These are phyloP conservation scores for Phytophthora parvispora DNA, from an alignment of 352 stramenopile genomes.

Conservation along the genomic window DNA sequence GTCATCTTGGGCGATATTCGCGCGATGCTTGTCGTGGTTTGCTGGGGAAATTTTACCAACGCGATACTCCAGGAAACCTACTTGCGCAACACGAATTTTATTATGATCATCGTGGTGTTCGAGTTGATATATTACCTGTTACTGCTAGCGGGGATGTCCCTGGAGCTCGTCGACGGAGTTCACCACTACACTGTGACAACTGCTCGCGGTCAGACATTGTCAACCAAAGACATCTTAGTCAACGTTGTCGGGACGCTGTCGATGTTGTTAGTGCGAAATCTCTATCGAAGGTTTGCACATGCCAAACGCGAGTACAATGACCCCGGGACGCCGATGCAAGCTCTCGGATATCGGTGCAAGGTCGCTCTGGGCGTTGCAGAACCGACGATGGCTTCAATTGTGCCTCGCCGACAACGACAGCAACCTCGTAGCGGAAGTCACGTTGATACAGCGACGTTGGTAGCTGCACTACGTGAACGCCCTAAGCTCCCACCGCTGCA, in stretches of 20 bases:
- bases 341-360: conserved; percentile 8
- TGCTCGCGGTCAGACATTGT: background rate
- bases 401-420: background rate
- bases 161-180: conserved; percentile 6
- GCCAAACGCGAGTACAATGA: background rate
- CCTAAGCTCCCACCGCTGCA: background rate
- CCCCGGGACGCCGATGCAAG: background rate
- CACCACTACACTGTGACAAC: background rate
- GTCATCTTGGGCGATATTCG: conserved; percentile 3
- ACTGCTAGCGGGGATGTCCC: conserved; percentile 3
- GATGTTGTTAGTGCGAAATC: conserved; percentile 5
- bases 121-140: conserved; percentile 9
- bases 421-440: background rate
- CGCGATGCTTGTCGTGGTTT: conserved; percentile 2
- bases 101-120: background rate
- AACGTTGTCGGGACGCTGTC: conserved; percentile 17
- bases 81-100: conserved; percentile 7
- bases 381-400: background rate
- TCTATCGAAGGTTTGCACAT: conserved; percentile 6
- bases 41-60: conserved; percentile 4
- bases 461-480: background rate
- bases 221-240: conserved; percentile 16
- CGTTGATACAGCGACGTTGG: background rate
- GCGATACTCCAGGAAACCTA: conserved; percentile 16
- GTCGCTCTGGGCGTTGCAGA: background rate